Base-by-base conservation (phyloP, 2,329 filamentous ascomycete genomes). In the Pseudocercospora crystallina region DNA sequence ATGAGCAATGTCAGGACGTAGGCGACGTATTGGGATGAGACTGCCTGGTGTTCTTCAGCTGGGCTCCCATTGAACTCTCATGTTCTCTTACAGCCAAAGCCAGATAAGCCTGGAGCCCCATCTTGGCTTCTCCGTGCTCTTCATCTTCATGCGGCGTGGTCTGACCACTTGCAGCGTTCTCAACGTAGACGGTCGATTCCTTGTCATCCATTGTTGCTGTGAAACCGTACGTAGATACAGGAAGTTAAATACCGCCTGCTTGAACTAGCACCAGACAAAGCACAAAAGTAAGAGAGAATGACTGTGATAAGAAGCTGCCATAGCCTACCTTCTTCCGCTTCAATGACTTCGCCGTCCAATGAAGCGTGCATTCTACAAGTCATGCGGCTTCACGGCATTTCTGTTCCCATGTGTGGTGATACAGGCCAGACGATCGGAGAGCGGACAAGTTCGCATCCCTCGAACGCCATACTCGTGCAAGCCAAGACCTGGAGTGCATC, bases 1-100 rank as follows among this genome's bases (percentile, higher is more conserved):
- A 54, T 54, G 12, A 53, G 47, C 2, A 53, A 42, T 7, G 49
- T 51, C n/a, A 47, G 14, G 17, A 51, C 43, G 29, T 51, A 46
- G 12, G 35, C 45, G 12, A 40, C 17, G 13, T 41, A 47, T n/a
- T 32, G 45, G 12, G 45, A 47, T 3, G 45, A 40, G 3, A 47
- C 26, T 9, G 45, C 45, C 45, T 47, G 33, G 3, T 35, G 8
- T 8, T 3, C 20, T 26, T 26, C 4, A 35, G 33, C 33, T n/a
- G 33, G 3, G 33, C 8, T 35, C 14, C 5, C 33, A 14, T n/a
- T 35, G 12, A 14, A 14, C 3, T 3, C n/a, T 4, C 8, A 10
- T 38, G 17, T 17, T 15, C 5, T 31, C 30, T n/a, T 51, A 42
- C 43, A 29, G 49, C 49, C n/a, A 51, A 26, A 7, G 49, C 49